Evolutionary conservation across 148 eudicot genomes (phyloP).

Genomic region (Hydrangea macrophylla): DNA sequence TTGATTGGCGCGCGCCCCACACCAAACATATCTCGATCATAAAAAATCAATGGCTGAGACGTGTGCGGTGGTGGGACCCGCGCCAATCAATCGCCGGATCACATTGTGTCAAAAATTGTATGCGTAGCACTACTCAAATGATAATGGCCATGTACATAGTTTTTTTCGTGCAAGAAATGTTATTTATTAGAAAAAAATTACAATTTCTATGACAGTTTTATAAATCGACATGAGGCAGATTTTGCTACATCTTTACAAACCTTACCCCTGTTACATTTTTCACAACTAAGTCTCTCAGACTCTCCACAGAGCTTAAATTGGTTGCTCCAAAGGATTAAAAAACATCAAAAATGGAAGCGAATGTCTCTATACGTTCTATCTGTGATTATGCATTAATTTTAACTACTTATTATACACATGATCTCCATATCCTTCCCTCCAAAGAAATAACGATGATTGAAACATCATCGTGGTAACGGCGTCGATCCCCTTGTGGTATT

Average conservation of each 20-base stretch:
- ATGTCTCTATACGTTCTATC: conserved; percentile 25
- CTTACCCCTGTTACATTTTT: conserved; percentile 27
- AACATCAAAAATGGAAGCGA: conserved; percentile 32
- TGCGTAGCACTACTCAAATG: no score
- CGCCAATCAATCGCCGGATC: no score
- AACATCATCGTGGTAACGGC: conserved; percentile 92
- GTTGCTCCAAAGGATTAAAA: conserved; percentile 10
- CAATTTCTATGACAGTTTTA: conserved; percentile 29
- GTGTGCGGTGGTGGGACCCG: no score
- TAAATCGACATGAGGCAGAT: conserved; percentile 26
- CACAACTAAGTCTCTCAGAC: conserved; percentile 20
- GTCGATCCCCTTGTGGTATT: conserved; percentile 95
- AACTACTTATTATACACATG: conserved; percentile 64
- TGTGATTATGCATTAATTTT: conserved; percentile 10
- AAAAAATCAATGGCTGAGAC: no score
- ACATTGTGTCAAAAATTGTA: no score
- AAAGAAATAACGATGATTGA: conserved; percentile 92
- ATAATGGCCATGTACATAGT: conserved; percentile 10
- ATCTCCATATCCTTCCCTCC: conserved; percentile 97
- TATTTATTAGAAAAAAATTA: conserved; percentile 31
- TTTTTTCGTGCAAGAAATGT: conserved; percentile 17
- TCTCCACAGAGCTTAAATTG: conserved; percentile 19
- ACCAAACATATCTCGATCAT: no score
- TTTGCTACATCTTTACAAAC: conserved; percentile 52
- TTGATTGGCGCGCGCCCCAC: no score